Evolutionary conservation across 106 monocot species (phyloP), one percentile per base, ranked within the genome.

Genomic region (Ottelia alismoides): DNA sequence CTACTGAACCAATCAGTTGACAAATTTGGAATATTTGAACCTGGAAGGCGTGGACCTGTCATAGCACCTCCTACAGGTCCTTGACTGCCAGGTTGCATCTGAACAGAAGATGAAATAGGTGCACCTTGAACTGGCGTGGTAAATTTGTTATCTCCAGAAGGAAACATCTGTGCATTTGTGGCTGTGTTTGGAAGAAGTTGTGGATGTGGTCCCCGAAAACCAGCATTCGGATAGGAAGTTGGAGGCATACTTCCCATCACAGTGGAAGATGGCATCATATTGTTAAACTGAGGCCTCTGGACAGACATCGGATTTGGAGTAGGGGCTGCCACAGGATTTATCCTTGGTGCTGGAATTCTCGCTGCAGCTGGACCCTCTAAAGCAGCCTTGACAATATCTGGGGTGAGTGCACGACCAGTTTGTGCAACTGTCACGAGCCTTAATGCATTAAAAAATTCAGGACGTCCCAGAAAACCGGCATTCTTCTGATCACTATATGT

Each of bases 381-480:
- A n/a, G n/a, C n/a, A n/a, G n/a, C 77, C 55, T 77, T 83, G 20
- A 89, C 88, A 21, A 89, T 83, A 47, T 89, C 88, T 22, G 88
- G 73, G 29, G 83, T 77, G 52, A 89, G 60, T 56, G 64, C 64
- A 28, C 79, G 55, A 11, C 88, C 88, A 66, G n/a, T n/a, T n/a
- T n/a, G n/a, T n/a, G n/a, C n/a, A n/a, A n/a, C n/a, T n/a, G n/a
- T n/a, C n/a, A n/a, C 83, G 76, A 89, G 80, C 52, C 54, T 83
- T 22, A 89, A 55, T 10, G 79, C 83, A 69, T 89, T 89, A 55
- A 70, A 77, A 61, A 89, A 89, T 49, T 89, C 88, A 24, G 47
- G 45, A 18, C 83, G 83, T 22, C n/a, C n/a, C n/a, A n/a, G n/a
- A n/a, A n/a, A n/a, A n/a, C n/a, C n/a, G n/a, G n/a, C n/a, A n/a